Percentiles rank a stretch among this genome's conserved stretches.
phyloP scores from a whole-genome alignment of 441 rosid species.

The Rhodomyrtus psidioides region DNA sequence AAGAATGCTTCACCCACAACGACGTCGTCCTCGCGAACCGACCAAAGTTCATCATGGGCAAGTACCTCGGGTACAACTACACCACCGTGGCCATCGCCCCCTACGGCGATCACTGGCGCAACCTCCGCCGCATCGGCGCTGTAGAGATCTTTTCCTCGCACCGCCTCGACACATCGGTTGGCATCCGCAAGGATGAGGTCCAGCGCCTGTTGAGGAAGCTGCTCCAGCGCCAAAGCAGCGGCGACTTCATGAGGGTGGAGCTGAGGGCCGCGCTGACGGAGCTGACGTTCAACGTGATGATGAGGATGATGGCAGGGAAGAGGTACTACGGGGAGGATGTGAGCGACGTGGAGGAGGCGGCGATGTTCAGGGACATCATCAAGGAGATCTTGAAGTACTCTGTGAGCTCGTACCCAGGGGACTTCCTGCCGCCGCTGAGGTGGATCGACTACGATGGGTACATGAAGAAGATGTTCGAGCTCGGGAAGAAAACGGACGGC shows the following conservation, averaged over 20 bases:
- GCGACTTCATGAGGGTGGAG: neutral
- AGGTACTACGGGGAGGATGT: conserved; percentile 7
- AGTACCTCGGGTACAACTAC: neutral
- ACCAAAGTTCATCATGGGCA: neutral
- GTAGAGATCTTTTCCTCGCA: neutral
- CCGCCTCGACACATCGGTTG: neutral
- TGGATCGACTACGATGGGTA: neutral
- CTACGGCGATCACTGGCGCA: neutral
- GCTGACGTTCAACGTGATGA: conserved; percentile 1
- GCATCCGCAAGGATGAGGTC: conserved; percentile 2
- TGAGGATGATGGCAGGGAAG: conserved; percentile 7
- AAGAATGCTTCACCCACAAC: neutral
- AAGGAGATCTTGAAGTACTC: neutral
- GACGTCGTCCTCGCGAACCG: neutral
- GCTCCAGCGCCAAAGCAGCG: neutral
- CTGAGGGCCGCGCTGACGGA: neutral
- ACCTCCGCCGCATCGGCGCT: neutral
- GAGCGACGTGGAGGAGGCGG: neutral
- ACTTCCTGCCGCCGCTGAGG: neutral
- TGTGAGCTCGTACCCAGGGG: neutral
- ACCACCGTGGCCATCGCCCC: neutral
- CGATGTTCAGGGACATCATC: neutral
- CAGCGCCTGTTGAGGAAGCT: neutral
- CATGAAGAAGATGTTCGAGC: neutral
- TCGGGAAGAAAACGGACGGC: neutral